These are phyloP conservation scores for Stephania yunnanensis DNA, from an alignment of 164 flowering plant genomes.

Conservation along the genomic window DNA sequence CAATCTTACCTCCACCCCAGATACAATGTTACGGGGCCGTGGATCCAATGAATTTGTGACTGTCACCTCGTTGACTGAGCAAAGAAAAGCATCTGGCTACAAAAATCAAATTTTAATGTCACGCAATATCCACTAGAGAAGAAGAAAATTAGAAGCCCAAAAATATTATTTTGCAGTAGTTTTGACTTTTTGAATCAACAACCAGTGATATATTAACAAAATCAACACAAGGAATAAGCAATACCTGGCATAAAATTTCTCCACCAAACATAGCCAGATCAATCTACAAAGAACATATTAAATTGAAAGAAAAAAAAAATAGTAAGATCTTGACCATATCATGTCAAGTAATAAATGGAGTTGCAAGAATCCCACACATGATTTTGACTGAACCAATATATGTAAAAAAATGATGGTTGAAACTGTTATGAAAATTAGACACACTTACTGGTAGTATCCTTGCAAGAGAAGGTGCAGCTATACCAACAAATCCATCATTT, in stretches of 20 bases:
- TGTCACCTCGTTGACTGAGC: conserved; percentile 89
- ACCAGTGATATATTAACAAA: not conserved
- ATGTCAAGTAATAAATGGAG: not conserved
- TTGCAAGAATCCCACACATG: not conserved
- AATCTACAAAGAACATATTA: conserved; percentile 42
- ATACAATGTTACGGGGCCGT: conserved; percentile 59
- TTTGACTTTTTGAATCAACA: not conserved
- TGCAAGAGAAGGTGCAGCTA: conserved; percentile 93
- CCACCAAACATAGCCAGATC: conserved; percentile 93
- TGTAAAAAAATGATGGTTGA: not conserved
- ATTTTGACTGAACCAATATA: not conserved
- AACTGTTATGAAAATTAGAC: not conserved
- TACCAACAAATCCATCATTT: conserved; percentile 90
- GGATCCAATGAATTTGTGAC: conserved; percentile 74
- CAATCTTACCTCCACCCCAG: conserved; percentile 69
- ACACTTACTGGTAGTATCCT: conserved; percentile 79
- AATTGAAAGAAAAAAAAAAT: conserved; percentile 3
- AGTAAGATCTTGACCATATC: not conserved
- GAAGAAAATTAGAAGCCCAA: not conserved
- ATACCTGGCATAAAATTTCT: conserved; percentile 91
- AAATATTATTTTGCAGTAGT: not conserved
- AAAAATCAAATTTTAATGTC: conserved; percentile 27
- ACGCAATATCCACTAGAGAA: not conserved
- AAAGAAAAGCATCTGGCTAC: conserved; percentile 99
- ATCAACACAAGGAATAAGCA: conserved; percentile 6